Evolutionary conservation across 139 green algal species (phyloP).

Genomic region (Nannochloris sp.): DNA sequence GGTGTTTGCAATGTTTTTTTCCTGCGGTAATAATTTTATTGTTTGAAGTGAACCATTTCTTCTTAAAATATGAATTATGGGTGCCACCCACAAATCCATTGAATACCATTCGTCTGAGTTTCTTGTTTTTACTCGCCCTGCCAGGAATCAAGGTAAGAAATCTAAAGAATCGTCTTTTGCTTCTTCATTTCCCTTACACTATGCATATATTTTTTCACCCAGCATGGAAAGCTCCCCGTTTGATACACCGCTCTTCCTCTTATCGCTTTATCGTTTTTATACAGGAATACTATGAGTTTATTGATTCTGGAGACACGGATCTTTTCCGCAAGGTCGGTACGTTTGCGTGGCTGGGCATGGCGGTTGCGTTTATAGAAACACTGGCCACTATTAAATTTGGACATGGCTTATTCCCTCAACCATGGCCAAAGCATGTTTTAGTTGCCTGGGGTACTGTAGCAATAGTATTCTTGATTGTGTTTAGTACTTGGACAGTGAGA

Average conservation of each 20-base stretch:
- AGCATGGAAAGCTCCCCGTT: no score
- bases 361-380: conserved; percentile 54
- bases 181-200: background rate
- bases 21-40: conserved; percentile 14
- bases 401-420: conserved; percentile 45
- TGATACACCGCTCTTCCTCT: no score
- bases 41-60: conserved; percentile 87
- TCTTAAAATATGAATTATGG: conserved; percentile 90
- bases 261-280: background rate
- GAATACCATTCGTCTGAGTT: conserved; percentile 63
- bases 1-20: conserved; percentile 42
- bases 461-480: background rate
- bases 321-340: conserved; percentile 66
- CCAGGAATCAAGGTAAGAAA: conserved; percentile 40
- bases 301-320: conserved; percentile 37
- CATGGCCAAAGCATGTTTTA: conserved; percentile 45
- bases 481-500: conserved; percentile 36
- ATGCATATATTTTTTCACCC: no score
- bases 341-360: conserved; percentile 71
- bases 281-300: conserved; percentile 77
- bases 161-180: background rate
- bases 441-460: conserved; percentile 29
- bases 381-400: conserved; percentile 78
- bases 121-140: conserved; percentile 53
- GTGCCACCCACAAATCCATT: conserved; percentile 73